Evolutionary conservation across 169 alveolate genomes (phyloP).

Genomic region (Cryptosporidium muris): DNA sequence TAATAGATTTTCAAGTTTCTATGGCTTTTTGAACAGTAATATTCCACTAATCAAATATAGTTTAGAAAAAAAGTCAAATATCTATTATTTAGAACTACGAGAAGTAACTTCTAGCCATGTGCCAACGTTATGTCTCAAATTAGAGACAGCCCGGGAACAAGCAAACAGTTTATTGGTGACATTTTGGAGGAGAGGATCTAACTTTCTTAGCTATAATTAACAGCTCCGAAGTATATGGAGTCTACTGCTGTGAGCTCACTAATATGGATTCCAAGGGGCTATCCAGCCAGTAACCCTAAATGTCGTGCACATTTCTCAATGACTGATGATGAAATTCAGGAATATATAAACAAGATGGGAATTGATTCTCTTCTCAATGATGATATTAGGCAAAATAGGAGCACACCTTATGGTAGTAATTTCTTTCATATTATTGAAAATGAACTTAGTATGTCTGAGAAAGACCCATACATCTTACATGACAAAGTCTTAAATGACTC

Average conservation of each 20-base stretch:
- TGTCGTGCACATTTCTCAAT: constrained; percentile 32
- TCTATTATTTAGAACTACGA: too few relatives aligned
- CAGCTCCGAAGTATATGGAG: constrained; percentile 19
- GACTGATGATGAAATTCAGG: constrained; percentile 62
- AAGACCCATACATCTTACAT: constrained; percentile 38
- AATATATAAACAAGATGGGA: constrained; percentile 9
- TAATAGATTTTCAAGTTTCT: not conserved
- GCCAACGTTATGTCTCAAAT: constrained; percentile 3
- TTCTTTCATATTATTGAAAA: constrained; percentile 60
- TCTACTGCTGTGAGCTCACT: constrained; percentile 62
- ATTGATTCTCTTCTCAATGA: constrained; percentile 1
- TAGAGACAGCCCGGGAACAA: constrained; percentile 63
- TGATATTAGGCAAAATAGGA: not conserved
- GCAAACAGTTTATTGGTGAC: not conserved
- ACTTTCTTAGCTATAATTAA: not conserved
- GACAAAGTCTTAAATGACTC: constrained; percentile 54
- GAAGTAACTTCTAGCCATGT: not conserved
- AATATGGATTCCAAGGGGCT: constrained; percentile 69
- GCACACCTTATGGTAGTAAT: constrained; percentile 30
- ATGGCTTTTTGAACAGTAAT: not conserved
- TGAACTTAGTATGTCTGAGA: not conserved
- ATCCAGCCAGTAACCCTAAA: constrained; percentile 40
- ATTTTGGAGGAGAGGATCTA: not conserved
- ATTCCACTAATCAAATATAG: constrained; percentile 19
- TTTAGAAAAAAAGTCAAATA: not conserved